These are phyloP conservation scores for Raphanus raphanistrum DNA, from an alignment of 345 rosid genomes.

Conservation along the genomic window DNA sequence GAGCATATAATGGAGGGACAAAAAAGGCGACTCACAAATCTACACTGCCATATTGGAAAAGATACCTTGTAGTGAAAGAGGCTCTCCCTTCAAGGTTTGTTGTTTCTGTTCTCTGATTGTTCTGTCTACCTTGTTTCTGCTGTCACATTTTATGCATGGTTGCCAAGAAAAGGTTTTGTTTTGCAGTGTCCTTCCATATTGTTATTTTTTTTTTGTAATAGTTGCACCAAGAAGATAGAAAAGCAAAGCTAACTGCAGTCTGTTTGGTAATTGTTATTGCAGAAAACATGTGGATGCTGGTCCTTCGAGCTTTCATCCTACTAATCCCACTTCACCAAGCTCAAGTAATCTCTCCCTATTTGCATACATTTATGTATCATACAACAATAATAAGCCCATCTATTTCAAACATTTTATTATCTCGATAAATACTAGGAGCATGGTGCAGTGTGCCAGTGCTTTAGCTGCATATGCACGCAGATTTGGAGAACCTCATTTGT, in stretches of 20 bases:
- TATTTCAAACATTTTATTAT: constrained; percentile 2
- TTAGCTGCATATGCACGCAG: constrained; percentile 9
- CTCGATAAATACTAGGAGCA: constrained; percentile 14
- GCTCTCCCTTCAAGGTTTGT: constrained; percentile 67
- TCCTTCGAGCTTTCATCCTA: constrained; percentile 43
- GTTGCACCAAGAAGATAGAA: constrained; percentile 4
- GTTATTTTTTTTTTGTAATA: not conserved
- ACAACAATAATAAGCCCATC: not conserved
- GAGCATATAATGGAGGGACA: constrained; percentile 81
- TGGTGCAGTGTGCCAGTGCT: constrained; percentile 11
- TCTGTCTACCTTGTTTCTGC: constrained; percentile 10
- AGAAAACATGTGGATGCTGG: constrained; percentile 58
- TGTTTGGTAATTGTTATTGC: constrained; percentile 32
- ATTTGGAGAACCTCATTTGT: not conserved
- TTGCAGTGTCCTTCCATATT: not conserved
- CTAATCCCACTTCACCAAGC: constrained; percentile 37
- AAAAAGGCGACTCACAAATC: constrained; percentile 84
- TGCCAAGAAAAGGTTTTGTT: not conserved
- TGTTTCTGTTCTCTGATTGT: constrained; percentile 18
- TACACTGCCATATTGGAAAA: constrained; percentile 81
- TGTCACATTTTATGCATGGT: constrained; percentile 11
- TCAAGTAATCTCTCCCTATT: constrained; percentile 44
- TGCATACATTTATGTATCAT: not conserved
- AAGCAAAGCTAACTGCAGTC: constrained; percentile 11
- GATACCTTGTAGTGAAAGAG: constrained; percentile 77